Percentiles rank a stretch among this genome's conserved stretches.
Evolutionary conservation across 1,139 yeast genomes (phyloP).

Genomic region (Lodderomyces margitis): DNA sequence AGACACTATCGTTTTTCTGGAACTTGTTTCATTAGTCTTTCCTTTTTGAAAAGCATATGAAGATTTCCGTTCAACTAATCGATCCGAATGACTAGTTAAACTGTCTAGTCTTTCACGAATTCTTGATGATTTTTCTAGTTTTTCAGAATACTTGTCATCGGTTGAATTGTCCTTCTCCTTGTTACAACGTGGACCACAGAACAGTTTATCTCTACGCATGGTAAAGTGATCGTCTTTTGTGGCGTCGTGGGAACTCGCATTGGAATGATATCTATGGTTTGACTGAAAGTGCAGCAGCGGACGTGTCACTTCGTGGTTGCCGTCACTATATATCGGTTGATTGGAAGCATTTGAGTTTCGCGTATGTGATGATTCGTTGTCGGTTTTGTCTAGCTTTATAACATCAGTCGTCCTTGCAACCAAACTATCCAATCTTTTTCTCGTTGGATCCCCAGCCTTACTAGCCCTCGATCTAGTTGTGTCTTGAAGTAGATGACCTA

Average conservation of each 20-base stretch:
- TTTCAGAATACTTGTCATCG: neutral
- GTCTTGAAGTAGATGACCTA: neutral
- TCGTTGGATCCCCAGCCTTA: neutral
- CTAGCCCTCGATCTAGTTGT: neutral
- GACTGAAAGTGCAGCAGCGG: no score
- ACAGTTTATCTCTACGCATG: neutral
- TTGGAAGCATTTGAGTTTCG: neutral
- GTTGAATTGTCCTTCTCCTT: no score
- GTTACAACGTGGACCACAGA: neutral
- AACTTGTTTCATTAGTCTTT: neutral
- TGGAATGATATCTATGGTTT: neutral
- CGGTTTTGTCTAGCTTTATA: neutral
- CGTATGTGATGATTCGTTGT: neutral
- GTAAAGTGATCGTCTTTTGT: neutral
- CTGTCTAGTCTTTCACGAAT: neutral
- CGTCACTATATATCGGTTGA: neutral
- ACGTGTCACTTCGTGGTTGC: neutral
- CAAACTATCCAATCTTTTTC: conserved; percentile 6
- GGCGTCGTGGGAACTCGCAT: neutral
- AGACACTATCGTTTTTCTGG: neutral
- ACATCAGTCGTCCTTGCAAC: neutral
- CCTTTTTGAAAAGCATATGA: neutral
- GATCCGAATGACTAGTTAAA: neutral
- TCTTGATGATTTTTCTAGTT: neutral
- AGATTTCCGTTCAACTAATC: neutral